Evolutionary conservation across 2,329 filamentous ascomycete species (phyloP), one percentile per base, ranked within the genome.

Genomic region (Diaporthe sp.): DNA sequence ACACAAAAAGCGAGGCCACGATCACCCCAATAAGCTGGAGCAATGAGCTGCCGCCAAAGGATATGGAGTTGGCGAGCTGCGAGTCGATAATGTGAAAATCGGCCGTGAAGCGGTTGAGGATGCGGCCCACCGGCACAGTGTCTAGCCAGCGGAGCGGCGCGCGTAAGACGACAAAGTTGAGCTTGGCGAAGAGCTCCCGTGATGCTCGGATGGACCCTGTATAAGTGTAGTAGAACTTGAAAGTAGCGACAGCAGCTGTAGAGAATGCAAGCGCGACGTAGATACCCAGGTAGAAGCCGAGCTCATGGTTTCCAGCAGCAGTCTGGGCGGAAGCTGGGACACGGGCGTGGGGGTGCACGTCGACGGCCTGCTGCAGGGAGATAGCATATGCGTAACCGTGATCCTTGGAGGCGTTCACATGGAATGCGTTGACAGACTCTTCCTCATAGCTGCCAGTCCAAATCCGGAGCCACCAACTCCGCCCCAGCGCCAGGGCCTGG

Each of bases 91-190:
- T 88, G 79, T 92, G 91, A 82, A 96, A 95, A 83, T 96, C 94
- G 4, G 92, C 88, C 0, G 94, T 95, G 82, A 96, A 95, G 2
- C 94, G 89, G 83, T 96, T 96, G 28, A 96, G 86, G 51, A 96
- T 90, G 61, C 94, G 90, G 2, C 94, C 94, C 1, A 95, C 87
- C 0, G 94, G 94, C 0, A 95, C 92, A 0, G 94, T 96, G 81
- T 96, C 94, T 51, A 96, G 88, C 93, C 94, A 95, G 76, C 94
- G 88, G n/a, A 96, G 86, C 1, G 93, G 94, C 8, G 94, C 92
- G 25, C 93, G 90, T 4, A 96, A 86, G 15, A 96, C 88, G 0
- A 90, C 88, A 78, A 90, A 91, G 58, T 92, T 90, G 77, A 95
- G 89, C 71, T 89, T 89, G 31, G 91, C 88, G 78, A 95, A 96